Evolutionary conservation across 2,329 filamentous ascomycete genomes (phyloP), one percentile per base, ranked within the genome.

Genomic region (Diaporthe aspalathi): DNA sequence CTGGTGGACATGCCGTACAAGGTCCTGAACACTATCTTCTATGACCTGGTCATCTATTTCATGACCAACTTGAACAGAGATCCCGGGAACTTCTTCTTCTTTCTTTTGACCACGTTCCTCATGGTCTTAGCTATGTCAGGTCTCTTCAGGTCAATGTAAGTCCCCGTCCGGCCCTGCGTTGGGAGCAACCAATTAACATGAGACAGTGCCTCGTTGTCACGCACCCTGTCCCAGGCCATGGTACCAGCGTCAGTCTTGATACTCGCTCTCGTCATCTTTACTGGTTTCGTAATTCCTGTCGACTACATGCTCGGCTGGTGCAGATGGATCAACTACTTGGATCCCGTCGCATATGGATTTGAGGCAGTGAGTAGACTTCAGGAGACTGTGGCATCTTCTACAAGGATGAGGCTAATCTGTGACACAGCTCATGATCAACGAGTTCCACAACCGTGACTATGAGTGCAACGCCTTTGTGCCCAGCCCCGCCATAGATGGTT

Each of bases 1-100:
- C 82, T 97, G 43, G 92, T 89, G 73, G 95, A 98, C 76, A 83
- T 97, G 82, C 95, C 95, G 0, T 94, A 94, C 81, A 97, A 96
- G 80, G 81, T 97, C 12, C 53, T 81, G 20, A 95, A 95, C 76
- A 83, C 89, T 1, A 86, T 97, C 73, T 82, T 88, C 3, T 97
- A 97, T 85, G 96, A 97, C 78, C 67, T 95, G 47, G 86, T 90
- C 1, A 82, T 97, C 3, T 97, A 97, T 83, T 97, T 97, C 81
- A 91, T 97, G 89, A 92, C 93, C 0, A 92, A 94, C 74, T 84
- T 98, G 38, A 89, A 92, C 68, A 88, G 94, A 67, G 90, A 92
- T 73, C 84, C 93, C 0, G 92, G 91, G 2, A 82, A 91, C 0
- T 97, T 96, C 85, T 97, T 97, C 85, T 92, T 94, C 83, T 97